phyloP scores from a whole-genome alignment of 495 filamentous ascomycete genomes.

The Aspergillus hancockii region DNA sequence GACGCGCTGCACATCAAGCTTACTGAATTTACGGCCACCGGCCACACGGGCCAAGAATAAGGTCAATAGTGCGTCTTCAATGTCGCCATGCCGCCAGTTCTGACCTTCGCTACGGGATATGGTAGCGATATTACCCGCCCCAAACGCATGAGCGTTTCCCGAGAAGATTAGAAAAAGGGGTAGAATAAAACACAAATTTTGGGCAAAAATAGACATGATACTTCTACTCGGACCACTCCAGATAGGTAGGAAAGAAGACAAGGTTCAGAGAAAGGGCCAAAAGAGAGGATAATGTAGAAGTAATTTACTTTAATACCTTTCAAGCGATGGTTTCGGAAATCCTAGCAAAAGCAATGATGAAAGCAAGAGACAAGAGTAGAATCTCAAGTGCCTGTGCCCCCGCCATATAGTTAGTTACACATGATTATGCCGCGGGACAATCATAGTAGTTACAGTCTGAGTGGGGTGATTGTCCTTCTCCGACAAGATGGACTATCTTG shows the following conservation, averaged over 20 bases:
- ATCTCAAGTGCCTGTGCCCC: no score
- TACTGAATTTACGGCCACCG: constrained; percentile 83
- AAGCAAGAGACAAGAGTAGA: no score
- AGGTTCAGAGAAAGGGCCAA: not conserved
- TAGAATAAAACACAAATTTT: constrained; percentile 44
- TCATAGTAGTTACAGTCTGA: not conserved
- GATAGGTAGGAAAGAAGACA: not conserved
- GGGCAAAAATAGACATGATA: constrained; percentile 30
- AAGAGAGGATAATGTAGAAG: constrained; percentile 6
- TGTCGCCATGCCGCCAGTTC: constrained; percentile 90
- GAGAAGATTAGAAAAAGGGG: constrained; percentile 59
- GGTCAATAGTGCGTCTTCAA: constrained; percentile 82
- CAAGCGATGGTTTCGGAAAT: not conserved
- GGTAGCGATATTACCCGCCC: constrained; percentile 82
- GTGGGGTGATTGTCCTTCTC: not conserved
- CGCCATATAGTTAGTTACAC: no score
- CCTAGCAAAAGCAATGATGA: not conserved
- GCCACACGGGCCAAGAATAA: constrained; percentile 73
- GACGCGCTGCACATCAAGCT: constrained; percentile 81
- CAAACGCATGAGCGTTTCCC: constrained; percentile 73
- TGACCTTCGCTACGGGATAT: constrained; percentile 76
- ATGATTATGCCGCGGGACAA: no score
- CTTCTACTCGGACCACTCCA: not conserved
- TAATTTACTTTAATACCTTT: not conserved
- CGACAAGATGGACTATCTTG: not conserved